A percentile compares a stretch with the other conserved stretches of the same genome.
phyloP scores from a whole-genome alignment of 2,329 filamentous ascomycete species.

The Neobulgaria alba region DNA sequence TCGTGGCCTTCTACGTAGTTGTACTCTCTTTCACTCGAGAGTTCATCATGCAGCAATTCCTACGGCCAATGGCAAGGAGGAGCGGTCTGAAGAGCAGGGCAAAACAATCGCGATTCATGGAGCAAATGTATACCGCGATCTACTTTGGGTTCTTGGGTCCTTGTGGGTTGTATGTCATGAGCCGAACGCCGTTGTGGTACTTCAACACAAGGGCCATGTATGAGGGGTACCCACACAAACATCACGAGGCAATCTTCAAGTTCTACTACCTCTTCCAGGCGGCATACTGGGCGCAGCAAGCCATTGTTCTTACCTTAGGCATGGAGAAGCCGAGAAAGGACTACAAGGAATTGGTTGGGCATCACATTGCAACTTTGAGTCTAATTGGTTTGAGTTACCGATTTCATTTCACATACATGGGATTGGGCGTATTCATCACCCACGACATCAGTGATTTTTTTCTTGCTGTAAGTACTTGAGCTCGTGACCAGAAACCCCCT shows the following conservation, averaged over 20 bases:
- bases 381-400: conserved; percentile 84
- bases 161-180: conserved; percentile 85
- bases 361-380: conserved; percentile 81
- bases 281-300: conserved; percentile 92
- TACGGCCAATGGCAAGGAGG: conserved; percentile 65
- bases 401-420: conserved; percentile 96
- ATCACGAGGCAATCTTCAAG: conserved; percentile 76
- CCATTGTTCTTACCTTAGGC: conserved; percentile 75
- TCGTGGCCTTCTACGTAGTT: conserved; percentile 82
- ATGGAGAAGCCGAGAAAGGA: conserved; percentile 93
- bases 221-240: conserved; percentile 74
- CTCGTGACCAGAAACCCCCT: not conserved
- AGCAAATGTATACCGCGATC: conserved; percentile 87
- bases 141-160: conserved; percentile 83
- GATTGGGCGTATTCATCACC: conserved; percentile 85
- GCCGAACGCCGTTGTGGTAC: conserved; percentile 85
- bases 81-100: conserved; percentile 61
- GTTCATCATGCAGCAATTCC: conserved; percentile 87
- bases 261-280: conserved; percentile 94
- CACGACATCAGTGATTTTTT: conserved; percentile 96
- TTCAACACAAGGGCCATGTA: conserved; percentile 91
- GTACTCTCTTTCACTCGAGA: conserved; percentile 90
- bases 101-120: conserved; percentile 90
- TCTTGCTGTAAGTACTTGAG: conserved; percentile 59
- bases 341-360: conserved; percentile 84